These are phyloP conservation scores for Ceratobasidium sp. DNA, from an alignment of 1,284 basidiomycete genomes.

Conservation along the genomic window DNA sequence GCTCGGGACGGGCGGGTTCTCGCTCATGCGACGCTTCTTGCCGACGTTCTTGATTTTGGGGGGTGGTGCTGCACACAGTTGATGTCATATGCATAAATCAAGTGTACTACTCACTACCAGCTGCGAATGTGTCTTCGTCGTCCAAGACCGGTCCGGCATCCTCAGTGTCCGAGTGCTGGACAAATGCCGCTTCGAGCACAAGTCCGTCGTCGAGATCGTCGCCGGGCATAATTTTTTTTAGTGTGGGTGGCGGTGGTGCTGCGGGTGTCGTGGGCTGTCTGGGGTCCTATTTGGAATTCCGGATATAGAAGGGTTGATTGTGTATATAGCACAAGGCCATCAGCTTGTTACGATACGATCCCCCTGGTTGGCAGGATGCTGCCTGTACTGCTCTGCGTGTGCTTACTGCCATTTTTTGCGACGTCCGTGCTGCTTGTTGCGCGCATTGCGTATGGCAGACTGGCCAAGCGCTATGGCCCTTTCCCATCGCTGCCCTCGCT, in stretches of 20 bases:
- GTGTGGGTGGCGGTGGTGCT: neutral
- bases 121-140: conserved; percentile 39
- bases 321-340: no score
- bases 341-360: no score
- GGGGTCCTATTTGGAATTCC: neutral
- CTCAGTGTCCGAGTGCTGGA: conserved; percentile 46
- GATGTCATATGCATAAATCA: conserved; percentile 9
- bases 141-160: conserved; percentile 41
- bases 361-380: neutral
- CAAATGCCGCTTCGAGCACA: conserved; percentile 70
- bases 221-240: conserved; percentile 53
- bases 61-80: neutral
- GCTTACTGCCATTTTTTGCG: conserved; percentile 1
- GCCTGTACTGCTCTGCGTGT: neutral
- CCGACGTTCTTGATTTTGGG: conserved; percentile 4
- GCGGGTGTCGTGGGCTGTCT: conserved; percentile 7
- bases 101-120: conserved; percentile 22
- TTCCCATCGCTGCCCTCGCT: neutral
- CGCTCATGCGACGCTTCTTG: neutral
- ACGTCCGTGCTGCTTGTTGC: neutral
- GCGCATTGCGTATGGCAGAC: conserved; percentile 12
- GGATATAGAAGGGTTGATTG: neutral
- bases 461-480: conserved; percentile 17
- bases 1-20: conserved; percentile 21
- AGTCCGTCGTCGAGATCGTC: conserved; percentile 86